These are phyloP conservation scores for Chrysanthemum seticuspe DNA, from an alignment of 129 eudicot genomes.

Conservation along the genomic window DNA sequence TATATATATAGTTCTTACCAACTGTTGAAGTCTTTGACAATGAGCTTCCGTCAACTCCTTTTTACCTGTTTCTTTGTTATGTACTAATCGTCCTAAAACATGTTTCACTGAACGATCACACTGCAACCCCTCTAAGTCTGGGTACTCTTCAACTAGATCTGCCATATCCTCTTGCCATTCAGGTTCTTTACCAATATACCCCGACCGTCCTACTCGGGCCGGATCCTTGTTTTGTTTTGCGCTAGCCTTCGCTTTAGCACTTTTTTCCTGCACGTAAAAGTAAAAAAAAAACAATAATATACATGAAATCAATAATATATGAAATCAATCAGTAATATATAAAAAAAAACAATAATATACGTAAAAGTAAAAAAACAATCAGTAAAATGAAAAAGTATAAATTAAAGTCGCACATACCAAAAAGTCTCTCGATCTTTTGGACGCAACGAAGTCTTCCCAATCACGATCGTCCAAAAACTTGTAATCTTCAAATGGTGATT, in stretches of 20 bases:
- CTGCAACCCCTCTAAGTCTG: no score
- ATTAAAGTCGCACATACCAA: no score
- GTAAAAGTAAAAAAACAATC: no score
- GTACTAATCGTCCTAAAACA: background rate
- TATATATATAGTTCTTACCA: background rate
- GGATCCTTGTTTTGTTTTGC: constrained; percentile 1
- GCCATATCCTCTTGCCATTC: background rate
- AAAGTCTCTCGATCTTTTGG: no score
- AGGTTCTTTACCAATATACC: background rate
- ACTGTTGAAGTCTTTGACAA: background rate
- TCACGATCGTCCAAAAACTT: no score
- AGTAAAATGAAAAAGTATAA: no score
- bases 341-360: no score
- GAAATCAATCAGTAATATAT: no score
- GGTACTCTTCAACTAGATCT: no score
- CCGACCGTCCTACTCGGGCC: background rate
- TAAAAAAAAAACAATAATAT: background rate
- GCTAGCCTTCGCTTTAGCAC: background rate
- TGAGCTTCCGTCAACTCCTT: background rate
- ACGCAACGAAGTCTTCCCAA: no score
- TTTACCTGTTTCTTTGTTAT: background rate
- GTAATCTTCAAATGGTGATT: no score
- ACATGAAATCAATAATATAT: no score
- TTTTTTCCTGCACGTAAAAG: background rate
- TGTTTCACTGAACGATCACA: background rate